Evolutionary conservation across 1,284 basidiomycete genomes (phyloP), one percentile per base, ranked within the genome.

Genomic region (Malassezia dermatis): DNA sequence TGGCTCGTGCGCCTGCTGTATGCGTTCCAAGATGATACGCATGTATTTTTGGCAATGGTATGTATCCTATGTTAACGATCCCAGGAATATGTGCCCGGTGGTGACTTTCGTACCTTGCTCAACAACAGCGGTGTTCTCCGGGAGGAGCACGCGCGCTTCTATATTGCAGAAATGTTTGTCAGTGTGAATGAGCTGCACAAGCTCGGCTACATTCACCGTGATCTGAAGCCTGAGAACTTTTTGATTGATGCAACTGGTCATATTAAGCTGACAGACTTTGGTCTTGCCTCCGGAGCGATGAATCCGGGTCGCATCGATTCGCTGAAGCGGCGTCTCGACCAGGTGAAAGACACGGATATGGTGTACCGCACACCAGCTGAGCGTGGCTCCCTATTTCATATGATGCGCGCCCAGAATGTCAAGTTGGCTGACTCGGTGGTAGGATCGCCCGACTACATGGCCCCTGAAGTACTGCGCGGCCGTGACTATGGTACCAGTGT

Each of bases 221-320:
- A 98, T 78, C 79, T 96, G 53, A 98, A 96, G 76, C 93, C 93
- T 1, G 93, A 63, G 86, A 99, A 99, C 77, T 98, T 99, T 80
- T 80, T 99, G 45, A 87, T 99, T 37, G 94, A 98, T 72, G 82
- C 86, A 8, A 84, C 85, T 8, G 94, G 94, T 1, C 94, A 99
- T 75, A 93, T 98, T 75, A 98, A 98, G 77, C 79, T 99, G 43
- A 98, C 94, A 7, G 94, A 99, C 76, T 99, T 98, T 75, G 94
- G 94, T 44, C 81, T 99, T 12, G 94, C 94, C 1, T 94, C 94
- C 1, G 94, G 94, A 31, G 88, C 91, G 0, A 79, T 99, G 53
- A 96, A 93, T 75, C 94, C 94, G 0, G 86, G 84, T 63, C 84
- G 89, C 58, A 96, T 99, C 64, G 91, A 98, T 71, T 89, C 88